Evolutionary conservation across 2,329 filamentous ascomycete genomes (phyloP).

Genomic region (Parafenestella ontariensis): DNA sequence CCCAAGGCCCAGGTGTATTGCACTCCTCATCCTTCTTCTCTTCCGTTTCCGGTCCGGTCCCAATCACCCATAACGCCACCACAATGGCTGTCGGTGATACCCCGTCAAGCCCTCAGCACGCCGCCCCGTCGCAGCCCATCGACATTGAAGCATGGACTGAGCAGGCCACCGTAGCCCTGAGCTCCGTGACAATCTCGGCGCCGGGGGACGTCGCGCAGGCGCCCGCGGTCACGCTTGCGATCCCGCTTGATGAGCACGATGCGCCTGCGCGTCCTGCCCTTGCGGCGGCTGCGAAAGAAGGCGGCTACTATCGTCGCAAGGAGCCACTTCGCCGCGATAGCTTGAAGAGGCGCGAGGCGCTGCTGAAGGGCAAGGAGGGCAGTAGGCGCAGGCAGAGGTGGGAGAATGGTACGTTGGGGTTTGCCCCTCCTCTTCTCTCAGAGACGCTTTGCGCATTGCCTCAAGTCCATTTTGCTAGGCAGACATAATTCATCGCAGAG

Average conservation of each 20-base stretch:
- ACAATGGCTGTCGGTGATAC: constrained; percentile 46
- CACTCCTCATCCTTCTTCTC: neutral
- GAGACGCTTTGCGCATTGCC: constrained; percentile 12
- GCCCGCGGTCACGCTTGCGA: constrained; percentile 70
- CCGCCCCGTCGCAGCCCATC: constrained; percentile 37
- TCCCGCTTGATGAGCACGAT: constrained; percentile 72
- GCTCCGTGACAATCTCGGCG: constrained; percentile 49
- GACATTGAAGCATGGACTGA: constrained; percentile 59
- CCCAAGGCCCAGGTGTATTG: neutral
- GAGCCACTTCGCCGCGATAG: constrained; percentile 67
- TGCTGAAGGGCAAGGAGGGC: constrained; percentile 90
- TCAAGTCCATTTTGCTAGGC: neutral
- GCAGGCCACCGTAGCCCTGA: constrained; percentile 53
- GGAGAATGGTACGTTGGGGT: constrained; percentile 78
- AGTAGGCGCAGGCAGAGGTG: constrained; percentile 84
- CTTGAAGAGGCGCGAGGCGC: constrained; percentile 71
- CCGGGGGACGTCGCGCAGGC: constrained; percentile 52
- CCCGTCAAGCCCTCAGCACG: constrained; percentile 28
- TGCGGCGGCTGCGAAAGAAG: constrained; percentile 48
- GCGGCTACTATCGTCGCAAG: constrained; percentile 60
- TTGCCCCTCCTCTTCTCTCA: constrained; percentile 10
- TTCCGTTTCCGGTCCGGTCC: neutral
- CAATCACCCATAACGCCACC: constrained; percentile 15
- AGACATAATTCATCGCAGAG: neutral
- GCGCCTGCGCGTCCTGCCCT: constrained; percentile 33